Evolutionary conservation across 2,329 filamentous ascomycete genomes (phyloP), one percentile per base, ranked within the genome.

Genomic region (Teratosphaeria nubilosa): DNA sequence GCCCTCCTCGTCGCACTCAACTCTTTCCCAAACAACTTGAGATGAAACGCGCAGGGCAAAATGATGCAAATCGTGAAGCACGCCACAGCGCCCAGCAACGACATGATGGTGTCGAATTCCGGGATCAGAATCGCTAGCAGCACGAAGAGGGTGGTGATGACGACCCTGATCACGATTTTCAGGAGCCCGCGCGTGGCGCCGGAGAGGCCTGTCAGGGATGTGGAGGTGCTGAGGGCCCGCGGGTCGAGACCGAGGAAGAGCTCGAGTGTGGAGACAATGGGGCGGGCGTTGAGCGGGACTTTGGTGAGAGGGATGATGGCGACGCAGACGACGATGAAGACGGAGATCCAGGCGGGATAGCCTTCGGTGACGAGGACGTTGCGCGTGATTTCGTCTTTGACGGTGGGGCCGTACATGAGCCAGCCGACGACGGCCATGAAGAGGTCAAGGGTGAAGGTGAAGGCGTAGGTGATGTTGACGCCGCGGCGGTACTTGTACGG

Each of bases 61-160:
- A 95, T 91, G 64, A 97, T 86, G 74, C 92, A 97, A 64, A 97
- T 95, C 20, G 89, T 90, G 67, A 96, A 96, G 75, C 92, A 96
- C 16, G 96, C 81, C 3, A 91, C 87, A 45, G 88, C 90, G 13
- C 94, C 92, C 76, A 97, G 85, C 61, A 96, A 86, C 3, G 88
- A 88, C 86, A 95, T 95, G 69, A 96, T 91, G 56, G 86, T 86
- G 70, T 96, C 91, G 68, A 96, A 96, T 0, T 84, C 82, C 0
- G 91, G 91, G 68, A 87, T 82, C 1, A 86, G 64, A 50, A 88
- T 82, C 6, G 91, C 85, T 59, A 96, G 87, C 54, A 82, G 69
- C 32, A 96, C 81, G 66, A 96, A 89, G 2, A 87, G 63, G n/a
- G 88, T 65, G 16, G 90, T 81, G 14, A 85, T 84, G 16, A 82